phyloP scores from a whole-genome alignment of 2,329 filamentous ascomycete genomes.

The Davidsoniella neocaledoniae region DNA sequence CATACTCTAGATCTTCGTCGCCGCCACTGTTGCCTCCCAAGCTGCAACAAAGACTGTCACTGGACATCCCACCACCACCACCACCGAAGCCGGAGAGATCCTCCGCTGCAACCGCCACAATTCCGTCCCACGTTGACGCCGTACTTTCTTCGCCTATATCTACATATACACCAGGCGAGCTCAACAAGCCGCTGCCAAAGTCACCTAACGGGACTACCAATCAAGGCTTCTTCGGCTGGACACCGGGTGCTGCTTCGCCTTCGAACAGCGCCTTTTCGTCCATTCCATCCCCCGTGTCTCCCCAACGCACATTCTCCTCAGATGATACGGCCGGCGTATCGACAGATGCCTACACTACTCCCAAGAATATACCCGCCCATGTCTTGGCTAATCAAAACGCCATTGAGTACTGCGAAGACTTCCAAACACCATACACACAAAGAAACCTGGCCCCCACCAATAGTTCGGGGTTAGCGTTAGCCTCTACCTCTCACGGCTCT shows the following conservation, averaged over 20 bases:
- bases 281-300: conserved; percentile 34
- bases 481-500: conserved; percentile 21
- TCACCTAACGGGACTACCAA: conserved; percentile 32
- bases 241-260: conserved; percentile 23
- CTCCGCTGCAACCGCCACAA: conserved; percentile 7
- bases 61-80: conserved; percentile 12
- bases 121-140: conserved; percentile 15
- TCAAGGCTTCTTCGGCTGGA: conserved; percentile 39
- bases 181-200: conserved; percentile 38
- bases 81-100: conserved; percentile 1
- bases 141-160: conserved; percentile 18
- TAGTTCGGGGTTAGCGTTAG: too few species aligned
- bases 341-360: conserved; percentile 17
- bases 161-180: conserved; percentile 21
- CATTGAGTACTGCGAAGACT: conserved; percentile 34
- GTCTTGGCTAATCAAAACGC: conserved; percentile 22
- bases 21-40: conserved; percentile 17
- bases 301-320: conserved; percentile 23
- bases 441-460: too few species aligned
- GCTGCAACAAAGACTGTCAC: conserved; percentile 13
- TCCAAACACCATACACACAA: conserved; percentile 29
- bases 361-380: conserved; percentile 25
- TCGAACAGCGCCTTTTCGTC: conserved; percentile 35
- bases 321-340: conserved; percentile 19
- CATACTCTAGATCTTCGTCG: conserved; percentile 17